Conservation (phyloP, 2,329 filamentous ascomycete genomes). For the Ceratocystis smalleyi region DNA sequence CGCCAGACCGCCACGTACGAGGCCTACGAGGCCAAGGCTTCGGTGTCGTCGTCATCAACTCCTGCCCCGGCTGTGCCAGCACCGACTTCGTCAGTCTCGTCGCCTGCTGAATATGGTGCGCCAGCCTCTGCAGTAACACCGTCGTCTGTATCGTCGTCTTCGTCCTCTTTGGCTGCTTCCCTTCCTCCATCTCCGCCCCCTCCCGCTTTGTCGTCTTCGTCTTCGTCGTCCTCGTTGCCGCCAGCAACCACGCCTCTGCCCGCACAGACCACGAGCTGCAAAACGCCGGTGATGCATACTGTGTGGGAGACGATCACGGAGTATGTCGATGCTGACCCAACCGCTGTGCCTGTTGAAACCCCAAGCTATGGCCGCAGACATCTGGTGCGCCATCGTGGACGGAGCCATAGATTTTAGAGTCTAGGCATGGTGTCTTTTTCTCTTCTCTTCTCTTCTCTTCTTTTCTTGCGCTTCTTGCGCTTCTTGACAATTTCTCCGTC, state of each 20-base stretch:
- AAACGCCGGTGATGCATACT: constrained; percentile 24
- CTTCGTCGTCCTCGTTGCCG: background rate
- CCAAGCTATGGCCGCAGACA: background rate
- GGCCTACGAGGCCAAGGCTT: constrained; percentile 6
- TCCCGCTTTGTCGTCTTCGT: background rate
- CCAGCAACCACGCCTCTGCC: background rate
- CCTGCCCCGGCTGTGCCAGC: background rate
- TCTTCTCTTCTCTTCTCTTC: background rate
- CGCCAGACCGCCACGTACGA: background rate
- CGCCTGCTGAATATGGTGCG: no score
- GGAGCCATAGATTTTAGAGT: background rate
- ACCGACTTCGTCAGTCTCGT: background rate
- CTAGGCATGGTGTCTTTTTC: background rate
- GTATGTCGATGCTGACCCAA: constrained; percentile 22
- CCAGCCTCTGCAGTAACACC: no score
- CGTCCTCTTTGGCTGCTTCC: background rate
- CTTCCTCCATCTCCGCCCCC: background rate
- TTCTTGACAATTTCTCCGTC: background rate
- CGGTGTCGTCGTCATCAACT: constrained; percentile 2
- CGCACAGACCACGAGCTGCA: constrained; percentile 18
- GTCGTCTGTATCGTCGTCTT: background rate
- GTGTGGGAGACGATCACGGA: constrained; percentile 34
- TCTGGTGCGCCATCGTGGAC: background rate
- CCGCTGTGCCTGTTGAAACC: background rate
- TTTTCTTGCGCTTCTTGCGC: background rate